Evolutionary conservation across 306 rosid genomes (phyloP), one percentile per base, ranked within the genome.

Genomic region (Betula pendula): DNA sequence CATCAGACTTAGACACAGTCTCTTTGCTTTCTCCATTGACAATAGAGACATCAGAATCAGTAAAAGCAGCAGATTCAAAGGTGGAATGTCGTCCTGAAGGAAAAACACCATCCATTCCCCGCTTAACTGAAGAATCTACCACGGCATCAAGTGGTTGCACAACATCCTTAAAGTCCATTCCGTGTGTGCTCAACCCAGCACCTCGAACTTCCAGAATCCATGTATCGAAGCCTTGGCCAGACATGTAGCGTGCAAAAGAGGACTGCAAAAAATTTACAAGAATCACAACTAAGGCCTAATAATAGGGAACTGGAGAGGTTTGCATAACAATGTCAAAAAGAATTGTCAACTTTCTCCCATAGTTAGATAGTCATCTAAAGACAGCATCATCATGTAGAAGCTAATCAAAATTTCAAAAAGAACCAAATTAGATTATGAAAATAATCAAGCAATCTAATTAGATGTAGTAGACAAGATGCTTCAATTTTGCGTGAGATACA

Each of bases 151-250:
- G 72, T 66, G 24, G 63, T 43, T 69, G 77, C 76, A 60, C 72
- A 42, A 65, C 70, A 50, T 84, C 73, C 65, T 79, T 83, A 13
- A 60, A 63, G 63, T 81, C 85, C 63, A 73, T 79, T 67, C 83
- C 76, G 16, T 52, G 48, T 2, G 85, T 83, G 88, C 97, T 94
- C 77, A 94, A 84, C 38, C 98, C 98, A 66, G 90, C 77, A 31
- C 98, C 98, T 55, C 98, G 85, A 81, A 94, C 83, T 84, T 92
- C 98, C 72, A 94, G 93, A 83, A 79, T 87, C 98, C 98, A 94
- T 2, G 98, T 89, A 85, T 94, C 98, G 66, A 87, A 94, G 77
- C 98, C 97, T 79, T 89, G 88, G 0, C 82, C 80, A 22, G 97
- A 83, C 98, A 94, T 92, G 83, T 73, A 84, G 68, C 97, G 92